Percentiles rank a stretch among this genome's conserved stretches.
These are phyloP conservation scores for Yamadazyma kitorensis DNA, from an alignment of 805 yeast species.

Conservation along the genomic window DNA sequence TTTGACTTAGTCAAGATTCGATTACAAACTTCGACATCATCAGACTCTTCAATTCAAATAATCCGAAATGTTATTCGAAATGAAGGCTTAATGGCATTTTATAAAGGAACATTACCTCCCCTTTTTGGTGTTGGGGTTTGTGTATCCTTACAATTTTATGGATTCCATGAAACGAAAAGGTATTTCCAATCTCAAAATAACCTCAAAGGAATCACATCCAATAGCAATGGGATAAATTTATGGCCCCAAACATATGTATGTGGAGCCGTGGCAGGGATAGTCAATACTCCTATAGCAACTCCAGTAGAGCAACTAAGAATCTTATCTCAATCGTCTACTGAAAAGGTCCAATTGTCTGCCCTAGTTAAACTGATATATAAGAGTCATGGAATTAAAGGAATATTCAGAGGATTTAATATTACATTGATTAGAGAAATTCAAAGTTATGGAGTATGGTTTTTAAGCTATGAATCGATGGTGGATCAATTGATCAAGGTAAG, in stretches of 20 bases:
- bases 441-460: conserved; percentile 75
- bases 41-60: conserved; percentile 28
- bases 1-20: conserved; percentile 44
- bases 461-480: conserved; percentile 59
- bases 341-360: conserved; percentile 17
- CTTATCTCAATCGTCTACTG: conserved; percentile 46
- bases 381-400: conserved; percentile 46
- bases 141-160: conserved; percentile 67
- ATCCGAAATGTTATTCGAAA: conserved; percentile 35
- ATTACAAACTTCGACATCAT: conserved; percentile 34
- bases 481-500: conserved; percentile 30
- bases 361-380: conserved; percentile 43
- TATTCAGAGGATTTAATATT: conserved; percentile 54
- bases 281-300: conserved; percentile 60
- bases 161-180: conserved; percentile 67
- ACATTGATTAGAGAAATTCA: conserved; percentile 62
- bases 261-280: conserved; percentile 65
- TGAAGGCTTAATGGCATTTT: conserved; percentile 43
- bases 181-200: conserved; percentile 38
- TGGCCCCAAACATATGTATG: conserved; percentile 59
- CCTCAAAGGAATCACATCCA: too few species aligned
- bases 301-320: conserved; percentile 70
- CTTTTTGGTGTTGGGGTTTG: conserved; percentile 53
- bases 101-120: conserved; percentile 45
- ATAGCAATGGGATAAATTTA: conserved; percentile 35